These are phyloP conservation scores for Amaranthus hypochondriacus DNA, from an alignment of 148 eudicot genomes.

Conservation along the genomic window DNA sequence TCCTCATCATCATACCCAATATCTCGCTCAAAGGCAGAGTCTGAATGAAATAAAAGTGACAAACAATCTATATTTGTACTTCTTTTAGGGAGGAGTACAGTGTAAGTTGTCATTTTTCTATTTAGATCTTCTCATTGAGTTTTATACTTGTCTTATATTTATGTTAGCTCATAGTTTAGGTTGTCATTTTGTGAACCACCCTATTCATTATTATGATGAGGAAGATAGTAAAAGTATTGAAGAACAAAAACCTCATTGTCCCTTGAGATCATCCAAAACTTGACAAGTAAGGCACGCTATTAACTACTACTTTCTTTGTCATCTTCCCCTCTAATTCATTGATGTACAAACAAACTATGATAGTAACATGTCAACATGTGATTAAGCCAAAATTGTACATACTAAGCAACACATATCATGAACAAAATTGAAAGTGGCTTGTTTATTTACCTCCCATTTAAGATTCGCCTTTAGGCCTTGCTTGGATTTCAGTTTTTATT, in stretches of 20 bases:
- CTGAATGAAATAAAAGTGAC: too few species aligned
- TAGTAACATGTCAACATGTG: constrained; percentile 10
- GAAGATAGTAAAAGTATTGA: not conserved
- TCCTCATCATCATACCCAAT: too few species aligned
- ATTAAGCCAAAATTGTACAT: not conserved
- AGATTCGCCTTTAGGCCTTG: not conserved
- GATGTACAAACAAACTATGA: constrained; percentile 13
- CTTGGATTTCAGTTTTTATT: not conserved
- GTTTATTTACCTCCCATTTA: not conserved
- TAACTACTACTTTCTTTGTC: not conserved
- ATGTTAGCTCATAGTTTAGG: too few species aligned
- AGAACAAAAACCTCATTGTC: not conserved
- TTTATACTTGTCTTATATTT: too few species aligned
- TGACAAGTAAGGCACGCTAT: constrained; percentile 11
- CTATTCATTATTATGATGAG: too few species aligned
- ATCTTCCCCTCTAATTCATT: not conserved
- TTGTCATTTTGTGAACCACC: too few species aligned
- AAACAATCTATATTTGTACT: too few species aligned
- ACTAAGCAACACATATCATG: constrained; percentile 9
- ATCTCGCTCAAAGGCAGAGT: too few species aligned
- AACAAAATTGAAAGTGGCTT: not conserved
- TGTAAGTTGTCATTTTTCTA: too few species aligned
- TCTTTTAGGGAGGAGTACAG: too few species aligned
- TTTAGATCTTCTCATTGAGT: too few species aligned
- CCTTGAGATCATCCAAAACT: not conserved